Evolutionary conservation across 2,329 filamentous ascomycete species (phyloP).

Genomic region (Stagonosporopsis cucurbitacearum): DNA sequence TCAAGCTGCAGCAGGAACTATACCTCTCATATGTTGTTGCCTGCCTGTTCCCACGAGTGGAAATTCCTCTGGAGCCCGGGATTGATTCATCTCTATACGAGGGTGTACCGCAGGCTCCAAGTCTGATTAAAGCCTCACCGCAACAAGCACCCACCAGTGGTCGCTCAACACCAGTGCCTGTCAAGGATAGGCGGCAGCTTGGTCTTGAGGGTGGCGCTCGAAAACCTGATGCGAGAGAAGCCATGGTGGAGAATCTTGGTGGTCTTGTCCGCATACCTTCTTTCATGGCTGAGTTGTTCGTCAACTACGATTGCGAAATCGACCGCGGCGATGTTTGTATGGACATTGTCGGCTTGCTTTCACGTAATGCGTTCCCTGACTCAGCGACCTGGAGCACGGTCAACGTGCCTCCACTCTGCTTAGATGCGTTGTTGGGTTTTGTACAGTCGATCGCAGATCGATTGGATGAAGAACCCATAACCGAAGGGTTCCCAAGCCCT

Average conservation of each 20-base stretch:
- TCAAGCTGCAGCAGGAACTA: conserved; percentile 96
- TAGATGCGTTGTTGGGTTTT: conserved; percentile 89
- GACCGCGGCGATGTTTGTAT: conserved; percentile 91
- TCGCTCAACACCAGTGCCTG: conserved; percentile 84
- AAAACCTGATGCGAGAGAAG: conserved; percentile 93
- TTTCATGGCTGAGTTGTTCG: conserved; percentile 93
- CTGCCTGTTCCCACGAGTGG: conserved; percentile 90
- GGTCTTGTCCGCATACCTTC: conserved; percentile 90
- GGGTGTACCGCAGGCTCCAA: conserved; percentile 89
- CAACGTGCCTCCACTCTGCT: conserved; percentile 91
- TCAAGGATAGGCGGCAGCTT: conserved; percentile 90
- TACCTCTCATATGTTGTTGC: conserved; percentile 94
- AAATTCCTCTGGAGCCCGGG: conserved; percentile 86
- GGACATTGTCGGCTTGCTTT: conserved; percentile 91
- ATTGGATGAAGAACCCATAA: conserved; percentile 71
- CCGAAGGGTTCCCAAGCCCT: conserved; percentile 71
- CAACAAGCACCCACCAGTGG: conserved; percentile 74
- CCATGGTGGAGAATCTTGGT: conserved; percentile 97
- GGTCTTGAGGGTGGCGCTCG: conserved; percentile 90
- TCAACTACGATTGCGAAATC: conserved; percentile 97
- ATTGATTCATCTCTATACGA: conserved; percentile 93
- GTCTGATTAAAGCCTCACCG: conserved; percentile 78
- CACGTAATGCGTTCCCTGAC: conserved; percentile 93
- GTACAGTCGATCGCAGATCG: conserved; percentile 91
- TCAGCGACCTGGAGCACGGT: conserved; percentile 99